These are phyloP conservation scores for Eremothecium cymbalariae DNA, from an alignment of 1,139 yeast species.

Conservation along the genomic window DNA sequence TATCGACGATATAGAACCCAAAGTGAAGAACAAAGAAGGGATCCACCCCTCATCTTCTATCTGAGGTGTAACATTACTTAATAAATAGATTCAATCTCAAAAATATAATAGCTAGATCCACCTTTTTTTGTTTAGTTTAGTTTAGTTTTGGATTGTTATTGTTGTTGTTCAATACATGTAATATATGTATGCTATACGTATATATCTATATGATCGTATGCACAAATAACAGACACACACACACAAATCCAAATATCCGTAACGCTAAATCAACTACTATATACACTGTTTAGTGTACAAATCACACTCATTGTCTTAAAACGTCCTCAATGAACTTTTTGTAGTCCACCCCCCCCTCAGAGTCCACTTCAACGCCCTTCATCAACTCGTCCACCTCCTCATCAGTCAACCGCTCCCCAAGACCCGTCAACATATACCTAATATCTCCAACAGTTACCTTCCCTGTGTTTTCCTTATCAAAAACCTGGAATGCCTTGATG, in stretches of 20 bases:
- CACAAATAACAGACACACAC: background rate
- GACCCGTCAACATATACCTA: slow-evolving; percentile 83
- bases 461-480: slow-evolving; percentile 93
- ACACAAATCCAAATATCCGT: background rate
- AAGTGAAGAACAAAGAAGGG: too few species aligned
- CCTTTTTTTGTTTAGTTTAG: too few species aligned
- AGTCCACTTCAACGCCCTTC: slow-evolving; percentile 88
- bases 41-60: too few species aligned
- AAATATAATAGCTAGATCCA: too few species aligned
- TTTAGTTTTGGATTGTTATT: too few species aligned
- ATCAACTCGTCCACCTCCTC: slow-evolving; percentile 91
- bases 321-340: slow-evolving; percentile 90
- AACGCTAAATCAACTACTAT: background rate
- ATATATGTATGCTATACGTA: background rate
- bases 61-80: too few species aligned
- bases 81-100: too few species aligned
- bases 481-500: slow-evolving; percentile 94
- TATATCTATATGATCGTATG: background rate
- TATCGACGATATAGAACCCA: too few species aligned
- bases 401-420: slow-evolving; percentile 86
- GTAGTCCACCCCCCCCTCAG: slow-evolving; percentile 93
- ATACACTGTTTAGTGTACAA: background rate
- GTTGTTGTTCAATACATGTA: background rate
- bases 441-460: slow-evolving; percentile 95
- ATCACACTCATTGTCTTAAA: slow-evolving; percentile 59